These are phyloP conservation scores for Rhynchospora tenuis DNA, from an alignment of 176 grass and related monocot species.

Conservation along the genomic window DNA sequence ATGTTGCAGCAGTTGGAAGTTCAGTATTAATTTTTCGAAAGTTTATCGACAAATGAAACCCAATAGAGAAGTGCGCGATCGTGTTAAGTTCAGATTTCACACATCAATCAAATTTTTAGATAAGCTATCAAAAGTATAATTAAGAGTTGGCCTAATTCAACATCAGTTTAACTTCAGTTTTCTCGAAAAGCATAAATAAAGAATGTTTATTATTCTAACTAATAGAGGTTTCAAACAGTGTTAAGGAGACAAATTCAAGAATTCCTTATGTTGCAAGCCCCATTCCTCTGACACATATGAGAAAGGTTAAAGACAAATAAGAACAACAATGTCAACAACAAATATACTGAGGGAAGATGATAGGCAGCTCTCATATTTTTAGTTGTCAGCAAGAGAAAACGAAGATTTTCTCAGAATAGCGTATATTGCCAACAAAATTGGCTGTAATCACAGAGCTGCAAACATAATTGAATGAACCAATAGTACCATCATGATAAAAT, in stretches of 20 bases:
- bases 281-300: too few species aligned
- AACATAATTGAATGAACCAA: background rate
- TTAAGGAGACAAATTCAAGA: background rate
- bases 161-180: background rate
- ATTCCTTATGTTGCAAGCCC: background rate
- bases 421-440: conserved; percentile 23
- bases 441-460: conserved; percentile 14
- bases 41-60: too few species aligned
- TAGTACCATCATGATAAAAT: background rate
- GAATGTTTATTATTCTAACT: background rate
- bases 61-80: too few species aligned
- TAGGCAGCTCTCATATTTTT: conserved; percentile 2
- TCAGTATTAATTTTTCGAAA: too few species aligned
- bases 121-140: too few species aligned
- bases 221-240: background rate
- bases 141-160: background rate
- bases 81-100: too few species aligned
- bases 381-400: conserved; percentile 14
- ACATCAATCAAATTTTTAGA: too few species aligned
- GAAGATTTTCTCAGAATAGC: conserved; percentile 8
- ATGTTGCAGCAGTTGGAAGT: too few species aligned
- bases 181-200: background rate
- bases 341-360: background rate
- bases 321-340: background rate
- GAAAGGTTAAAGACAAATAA: background rate